Evolutionary conservation across 768 basidiomycete species (phyloP).

Genomic region (Leucogyrophana mollusca): DNA sequence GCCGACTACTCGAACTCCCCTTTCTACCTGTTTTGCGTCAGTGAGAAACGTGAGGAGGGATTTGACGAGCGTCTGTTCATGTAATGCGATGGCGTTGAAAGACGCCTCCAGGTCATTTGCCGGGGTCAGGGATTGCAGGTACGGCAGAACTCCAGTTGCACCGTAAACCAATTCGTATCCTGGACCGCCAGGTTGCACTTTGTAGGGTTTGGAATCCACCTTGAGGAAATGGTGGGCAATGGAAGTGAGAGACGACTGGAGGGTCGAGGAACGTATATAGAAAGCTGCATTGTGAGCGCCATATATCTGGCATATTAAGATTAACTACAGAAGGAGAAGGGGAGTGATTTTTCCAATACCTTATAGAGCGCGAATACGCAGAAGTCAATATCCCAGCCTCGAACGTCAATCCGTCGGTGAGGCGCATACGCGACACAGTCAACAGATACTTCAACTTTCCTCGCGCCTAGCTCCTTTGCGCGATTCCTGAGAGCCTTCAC

Average conservation of each 20-base stretch:
- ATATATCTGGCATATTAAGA: slow-evolving; percentile 50
- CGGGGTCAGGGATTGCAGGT: slow-evolving; percentile 61
- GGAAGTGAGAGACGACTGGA: slow-evolving; percentile 52
- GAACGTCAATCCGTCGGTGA: slow-evolving; percentile 68
- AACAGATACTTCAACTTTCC: slow-evolving; percentile 64
- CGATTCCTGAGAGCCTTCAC: slow-evolving; percentile 48
- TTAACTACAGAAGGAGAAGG: neutral
- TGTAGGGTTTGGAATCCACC: slow-evolving; percentile 46
- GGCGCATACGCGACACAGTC: slow-evolving; percentile 83
- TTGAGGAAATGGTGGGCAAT: slow-evolving; percentile 72
- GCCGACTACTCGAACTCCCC: slow-evolving; percentile 71
- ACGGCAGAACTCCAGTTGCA: slow-evolving; percentile 57
- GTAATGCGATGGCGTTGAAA: slow-evolving; percentile 54
- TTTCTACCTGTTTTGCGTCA: slow-evolving; percentile 42
- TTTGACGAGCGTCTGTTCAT: slow-evolving; percentile 60
- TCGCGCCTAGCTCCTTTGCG: slow-evolving; percentile 50
- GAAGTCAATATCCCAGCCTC: slow-evolving; percentile 77
- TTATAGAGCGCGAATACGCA: slow-evolving; percentile 75
- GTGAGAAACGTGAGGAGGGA: slow-evolving; percentile 57
- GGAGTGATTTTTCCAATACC: slow-evolving; percentile 34
- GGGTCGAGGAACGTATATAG: slow-evolving; percentile 51
- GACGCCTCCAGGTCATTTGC: slow-evolving; percentile 44
- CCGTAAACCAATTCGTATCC: slow-evolving; percentile 72
- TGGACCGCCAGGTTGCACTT: slow-evolving; percentile 72
- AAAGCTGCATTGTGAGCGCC: slow-evolving; percentile 70